These are phyloP conservation scores for Jamesozyma rosinii DNA, from an alignment of 805 yeast species.

Conservation along the genomic window DNA sequence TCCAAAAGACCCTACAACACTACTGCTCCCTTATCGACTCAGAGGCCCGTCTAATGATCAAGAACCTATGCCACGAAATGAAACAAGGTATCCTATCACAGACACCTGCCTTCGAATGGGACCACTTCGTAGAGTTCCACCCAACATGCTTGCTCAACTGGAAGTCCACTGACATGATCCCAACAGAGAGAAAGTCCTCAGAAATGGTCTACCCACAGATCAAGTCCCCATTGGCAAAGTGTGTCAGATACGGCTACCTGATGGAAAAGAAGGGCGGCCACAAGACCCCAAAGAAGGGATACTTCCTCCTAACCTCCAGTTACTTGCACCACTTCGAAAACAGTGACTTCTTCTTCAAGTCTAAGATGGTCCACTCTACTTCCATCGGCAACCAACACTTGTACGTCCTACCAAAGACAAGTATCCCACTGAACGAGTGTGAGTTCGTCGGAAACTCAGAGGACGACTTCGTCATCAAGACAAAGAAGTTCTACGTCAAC, in stretches of 20 bases:
- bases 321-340: slow-evolving; percentile 55
- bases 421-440: slow-evolving; percentile 4
- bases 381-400: no score
- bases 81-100: slow-evolving; percentile 40
- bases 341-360: slow-evolving; percentile 17
- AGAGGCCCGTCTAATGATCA: slow-evolving; percentile 45
- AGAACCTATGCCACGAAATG: slow-evolving; percentile 37
- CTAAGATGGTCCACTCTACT: slow-evolving; percentile 3
- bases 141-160: slow-evolving; percentile 32
- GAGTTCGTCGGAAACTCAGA: slow-evolving; percentile 34
- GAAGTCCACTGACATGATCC: slow-evolving; percentile 31
- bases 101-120: slow-evolving; percentile 58
- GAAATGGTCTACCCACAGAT: slow-evolving; percentile 43
- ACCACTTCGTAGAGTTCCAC: slow-evolving; percentile 43
- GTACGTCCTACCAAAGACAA: not conserved
- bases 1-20: slow-evolving; percentile 45
- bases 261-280: slow-evolving; percentile 13
- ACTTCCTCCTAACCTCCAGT: slow-evolving; percentile 57
- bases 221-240: slow-evolving; percentile 41
- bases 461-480: slow-evolving; percentile 33
- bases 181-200: slow-evolving; percentile 36
- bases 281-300: slow-evolving; percentile 31
- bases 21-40: slow-evolving; percentile 42
- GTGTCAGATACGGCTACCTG: slow-evolving; percentile 51
- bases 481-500: not conserved